phyloP scores from a whole-genome alignment of 768 basidiomycete species.

The Rhodotorula toruloides region DNA sequence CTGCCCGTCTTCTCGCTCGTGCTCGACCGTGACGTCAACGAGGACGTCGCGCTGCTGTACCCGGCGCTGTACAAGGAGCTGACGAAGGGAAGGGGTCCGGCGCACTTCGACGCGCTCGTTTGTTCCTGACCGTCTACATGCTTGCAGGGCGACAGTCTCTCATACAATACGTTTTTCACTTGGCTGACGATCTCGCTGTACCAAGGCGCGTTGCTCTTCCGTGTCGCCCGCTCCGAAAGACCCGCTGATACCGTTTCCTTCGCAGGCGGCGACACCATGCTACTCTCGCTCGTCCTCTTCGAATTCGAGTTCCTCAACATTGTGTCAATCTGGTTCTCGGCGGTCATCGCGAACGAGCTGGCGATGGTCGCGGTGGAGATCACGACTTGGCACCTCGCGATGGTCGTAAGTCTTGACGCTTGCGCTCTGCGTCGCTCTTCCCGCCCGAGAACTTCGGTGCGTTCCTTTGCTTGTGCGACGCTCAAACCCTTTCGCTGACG shows the following conservation, averaged over 20 bases:
- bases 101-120: neutral
- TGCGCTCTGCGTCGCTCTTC: constrained; percentile 77
- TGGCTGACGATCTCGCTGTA: constrained; percentile 98
- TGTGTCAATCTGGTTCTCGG: constrained; percentile 97
- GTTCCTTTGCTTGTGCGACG: too few relatives aligned
- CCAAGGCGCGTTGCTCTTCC: constrained; percentile 62
- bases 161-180: constrained; percentile 96
- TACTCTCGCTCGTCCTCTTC: constrained; percentile 89
- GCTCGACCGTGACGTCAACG: constrained; percentile 88
- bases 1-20: constrained; percentile 97
- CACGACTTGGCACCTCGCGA: constrained; percentile 95
- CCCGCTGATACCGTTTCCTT: neutral
- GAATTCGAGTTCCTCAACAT: constrained; percentile 97
- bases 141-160: constrained; percentile 76
- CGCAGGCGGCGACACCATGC: constrained; percentile 93
- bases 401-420: constrained; percentile 89
- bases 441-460: constrained; percentile 94
- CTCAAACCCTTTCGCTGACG: neutral
- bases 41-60: constrained; percentile 88
- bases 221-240: neutral
- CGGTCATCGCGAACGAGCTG: constrained; percentile 89
- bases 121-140: constrained; percentile 2
- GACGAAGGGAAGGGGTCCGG: constrained; percentile 61
- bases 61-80: constrained; percentile 97
- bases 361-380: constrained; percentile 99